Evolutionary conservation across 164 flowering plant species (phyloP).

Genomic region (Magnolia officinalis): DNA sequence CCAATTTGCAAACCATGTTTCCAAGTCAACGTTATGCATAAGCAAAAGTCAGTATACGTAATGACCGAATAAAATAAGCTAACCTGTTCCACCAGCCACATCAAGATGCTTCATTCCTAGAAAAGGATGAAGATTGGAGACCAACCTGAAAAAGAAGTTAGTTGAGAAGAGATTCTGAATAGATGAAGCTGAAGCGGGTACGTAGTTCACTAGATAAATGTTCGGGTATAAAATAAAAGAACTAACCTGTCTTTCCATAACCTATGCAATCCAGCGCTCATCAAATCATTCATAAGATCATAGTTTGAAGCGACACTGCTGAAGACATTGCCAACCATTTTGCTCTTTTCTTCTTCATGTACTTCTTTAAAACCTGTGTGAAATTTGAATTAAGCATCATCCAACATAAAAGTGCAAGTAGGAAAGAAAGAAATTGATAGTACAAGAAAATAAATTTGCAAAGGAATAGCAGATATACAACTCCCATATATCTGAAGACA

Average conservation of each 20-base stretch:
- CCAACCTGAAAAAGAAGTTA: conserved; percentile 47
- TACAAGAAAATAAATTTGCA: background rate
- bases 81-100: conserved; percentile 99
- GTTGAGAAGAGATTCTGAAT: background rate
- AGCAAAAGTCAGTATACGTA: background rate
- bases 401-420: background rate
- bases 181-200: background rate
- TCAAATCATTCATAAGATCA: conserved; percentile 96
- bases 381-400: background rate
- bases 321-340: conserved; percentile 81
- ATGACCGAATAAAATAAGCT: conserved; percentile 1
- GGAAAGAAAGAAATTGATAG: background rate
- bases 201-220: background rate
- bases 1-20: too few relatives aligned
- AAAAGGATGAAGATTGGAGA: conserved; percentile 77
- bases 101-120: conserved; percentile 99
- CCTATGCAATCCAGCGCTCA: conserved; percentile 93
- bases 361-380: conserved; percentile 87
- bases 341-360: conserved; percentile 79
- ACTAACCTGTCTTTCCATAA: conserved; percentile 94
- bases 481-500: too few relatives aligned
- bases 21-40: background rate
- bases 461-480: background rate
- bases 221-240: conserved; percentile 3
- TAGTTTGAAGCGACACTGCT: conserved; percentile 82